phyloP scores from a whole-genome alignment of 768 basidiomycete genomes.

The Fomitopsis pulvina region DNA sequence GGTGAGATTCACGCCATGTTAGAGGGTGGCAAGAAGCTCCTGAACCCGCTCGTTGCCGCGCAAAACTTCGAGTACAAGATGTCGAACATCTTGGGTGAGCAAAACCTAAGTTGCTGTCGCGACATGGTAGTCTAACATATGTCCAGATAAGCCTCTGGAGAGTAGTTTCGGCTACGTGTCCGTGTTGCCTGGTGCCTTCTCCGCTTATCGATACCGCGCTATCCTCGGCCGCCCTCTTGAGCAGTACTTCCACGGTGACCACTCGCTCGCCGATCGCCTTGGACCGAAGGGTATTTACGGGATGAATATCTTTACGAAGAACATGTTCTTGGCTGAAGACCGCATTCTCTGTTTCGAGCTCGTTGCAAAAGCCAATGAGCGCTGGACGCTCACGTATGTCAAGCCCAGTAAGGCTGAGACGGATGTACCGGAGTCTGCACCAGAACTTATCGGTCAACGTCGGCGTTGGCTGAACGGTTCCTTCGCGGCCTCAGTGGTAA shows the following conservation, averaged over 20 bases:
- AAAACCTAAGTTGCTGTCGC: not conserved
- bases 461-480: constrained; percentile 97
- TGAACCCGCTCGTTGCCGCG: constrained; percentile 90
- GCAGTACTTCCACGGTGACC: constrained; percentile 85
- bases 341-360: constrained; percentile 97
- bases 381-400: constrained; percentile 89
- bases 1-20: constrained; percentile 98
- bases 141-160: constrained; percentile 83
- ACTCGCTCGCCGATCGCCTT: constrained; percentile 84
- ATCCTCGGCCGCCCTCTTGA: constrained; percentile 85
- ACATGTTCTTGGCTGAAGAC: constrained; percentile 88
- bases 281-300: constrained; percentile 92
- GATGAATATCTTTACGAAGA: constrained; percentile 97
- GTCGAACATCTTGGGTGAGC: constrained; percentile 86
- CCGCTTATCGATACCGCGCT: constrained; percentile 90
- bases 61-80: constrained; percentile 99
- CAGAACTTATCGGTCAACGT: constrained; percentile 91
- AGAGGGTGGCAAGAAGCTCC: constrained; percentile 81
- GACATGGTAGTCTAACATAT: not conserved
- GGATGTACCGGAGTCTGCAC: constrained; percentile 90
- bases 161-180: constrained; percentile 95
- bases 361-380: constrained; percentile 81
- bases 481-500: constrained; percentile 84
- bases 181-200: constrained; percentile 94
- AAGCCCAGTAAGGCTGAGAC: constrained; percentile 96